Conservation (phyloP, 2,329 filamentous ascomycete species). For the Raffaelea albimanens region DNA sequence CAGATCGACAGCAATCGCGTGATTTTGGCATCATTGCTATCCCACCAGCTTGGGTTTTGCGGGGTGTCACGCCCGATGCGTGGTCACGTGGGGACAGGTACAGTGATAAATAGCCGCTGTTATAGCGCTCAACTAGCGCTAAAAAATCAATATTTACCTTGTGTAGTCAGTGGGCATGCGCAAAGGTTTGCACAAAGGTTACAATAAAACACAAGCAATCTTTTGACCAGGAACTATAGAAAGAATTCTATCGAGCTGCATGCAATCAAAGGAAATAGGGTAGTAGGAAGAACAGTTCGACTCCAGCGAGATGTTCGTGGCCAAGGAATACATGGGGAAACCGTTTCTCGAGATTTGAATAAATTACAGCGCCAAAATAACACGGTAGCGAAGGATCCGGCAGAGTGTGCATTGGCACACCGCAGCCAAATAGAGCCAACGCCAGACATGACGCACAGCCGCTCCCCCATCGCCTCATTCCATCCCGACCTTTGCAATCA, state of each 20-base stretch:
- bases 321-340: conserved; percentile 31
- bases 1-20: too few relatives aligned
- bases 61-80: conserved; percentile 3
- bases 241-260: conserved; percentile 27
- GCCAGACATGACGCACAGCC: conserved; percentile 17
- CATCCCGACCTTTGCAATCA: neutral
- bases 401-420: too few relatives aligned
- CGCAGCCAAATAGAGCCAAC: neutral
- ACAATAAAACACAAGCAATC: conserved; percentile 3
- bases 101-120: too few relatives aligned
- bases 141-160: too few relatives aligned
- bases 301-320: conserved; percentile 21
- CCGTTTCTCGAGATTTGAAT: conserved; percentile 45
- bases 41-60: too few relatives aligned
- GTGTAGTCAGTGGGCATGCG: too few relatives aligned
- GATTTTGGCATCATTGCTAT: too few relatives aligned
- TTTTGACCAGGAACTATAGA: conserved; percentile 8
- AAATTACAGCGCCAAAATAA: conserved; percentile 47
- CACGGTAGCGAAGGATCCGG: too few relatives aligned
- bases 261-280: conserved; percentile 23
- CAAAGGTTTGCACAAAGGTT: too few relatives aligned
- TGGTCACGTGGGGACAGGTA: too few relatives aligned
- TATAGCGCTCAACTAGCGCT: too few relatives aligned
- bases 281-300: conserved; percentile 18
- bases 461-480: neutral